Evolutionary conservation across 1,139 yeast genomes (phyloP), one percentile per base, ranked within the genome.

Genomic region (Spencermartinsiella ligniputridi): DNA sequence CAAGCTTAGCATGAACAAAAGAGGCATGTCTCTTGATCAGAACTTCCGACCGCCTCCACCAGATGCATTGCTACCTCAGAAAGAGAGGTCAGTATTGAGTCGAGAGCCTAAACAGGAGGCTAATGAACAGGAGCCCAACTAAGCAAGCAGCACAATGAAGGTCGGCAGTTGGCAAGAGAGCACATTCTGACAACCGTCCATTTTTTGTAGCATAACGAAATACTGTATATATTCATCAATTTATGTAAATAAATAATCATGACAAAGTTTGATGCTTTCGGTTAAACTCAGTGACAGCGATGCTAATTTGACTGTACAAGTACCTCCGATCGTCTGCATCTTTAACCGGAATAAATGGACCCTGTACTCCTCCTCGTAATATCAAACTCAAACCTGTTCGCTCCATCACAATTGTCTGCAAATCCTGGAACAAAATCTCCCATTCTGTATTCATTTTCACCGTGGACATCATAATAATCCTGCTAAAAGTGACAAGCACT

Each of bases 201-300:
- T 20, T 6, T 6, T 8, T 35, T 15, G 13, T 13, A 9, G 16
- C 16, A 30, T 6, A 20, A 16, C 12, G 16, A 34, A 16, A 12
- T 13, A 6, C 12, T 35, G 22, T 19, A 35, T 35, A 17, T 17
- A 17, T 33, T 5, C 16, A 20, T 20, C 25, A 21, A 32, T 32
- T 11, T 30, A 34, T 37, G 39, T 27, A 30, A 11, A 35, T 22
- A 42, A 35, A 13, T 16, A 21, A 34, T 39, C 35, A 34, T 21
- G 24, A 39, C 39, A 62, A 42, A 3, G 66, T 60, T 44, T 64
- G 66, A 35, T 60, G 57, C 44, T 54, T 53, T 17, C 61, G 56
- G 62, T 89, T 89, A 66, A 74, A 88, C 55, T 83, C 88, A 29
- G 74, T 75, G 12, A 88, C 97, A 1, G 97, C 97, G 48, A 83